phyloP scores from a whole-genome alignment of 2,329 filamentous ascomycete species.

The Trichophyton rubrum region DNA sequence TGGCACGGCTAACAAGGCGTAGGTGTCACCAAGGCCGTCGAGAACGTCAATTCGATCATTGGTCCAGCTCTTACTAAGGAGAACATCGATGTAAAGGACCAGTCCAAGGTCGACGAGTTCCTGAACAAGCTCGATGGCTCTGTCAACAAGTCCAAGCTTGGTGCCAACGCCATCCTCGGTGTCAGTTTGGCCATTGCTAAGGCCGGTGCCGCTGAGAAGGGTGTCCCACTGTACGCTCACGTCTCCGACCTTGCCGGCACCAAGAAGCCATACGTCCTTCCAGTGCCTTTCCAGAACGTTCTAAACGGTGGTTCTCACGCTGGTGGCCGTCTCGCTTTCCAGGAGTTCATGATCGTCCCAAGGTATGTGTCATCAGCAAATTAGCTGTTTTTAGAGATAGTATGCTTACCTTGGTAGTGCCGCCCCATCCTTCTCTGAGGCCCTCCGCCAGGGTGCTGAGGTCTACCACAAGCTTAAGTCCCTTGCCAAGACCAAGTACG shows the following conservation, averaged over 20 bases:
- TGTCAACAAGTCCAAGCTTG: conserved; percentile 74
- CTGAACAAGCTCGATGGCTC: conserved; percentile 76
- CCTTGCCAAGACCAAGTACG: conserved; percentile 98
- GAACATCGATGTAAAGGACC: conserved; percentile 73
- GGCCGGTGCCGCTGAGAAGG: conserved; percentile 81
- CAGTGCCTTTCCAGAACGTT: conserved; percentile 89
- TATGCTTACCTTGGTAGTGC: conserved; percentile 37
- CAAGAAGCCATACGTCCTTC: conserved; percentile 84
- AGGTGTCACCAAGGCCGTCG: conserved; percentile 65
- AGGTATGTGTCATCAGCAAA: conserved; percentile 40
- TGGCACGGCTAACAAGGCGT: not conserved
- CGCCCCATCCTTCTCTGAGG: conserved; percentile 87
- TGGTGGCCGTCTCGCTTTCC: conserved; percentile 87
- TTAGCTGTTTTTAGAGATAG: conserved; percentile 4
- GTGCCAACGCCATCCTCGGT: conserved; percentile 80
- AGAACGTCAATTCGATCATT: conserved; percentile 74
- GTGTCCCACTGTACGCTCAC: conserved; percentile 75
- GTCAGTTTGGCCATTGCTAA: conserved; percentile 76
- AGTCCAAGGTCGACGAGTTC: conserved; percentile 72
- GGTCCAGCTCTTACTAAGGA: conserved; percentile 72
- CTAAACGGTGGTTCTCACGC: conserved; percentile 92
- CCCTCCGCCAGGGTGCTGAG: conserved; percentile 89
- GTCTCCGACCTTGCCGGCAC: conserved; percentile 77
- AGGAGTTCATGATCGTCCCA: conserved; percentile 93
- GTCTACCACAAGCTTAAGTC: conserved; percentile 97